phyloP scores from a whole-genome alignment of 2,329 filamentous ascomycete genomes.

The Aspergillus clavatus region DNA sequence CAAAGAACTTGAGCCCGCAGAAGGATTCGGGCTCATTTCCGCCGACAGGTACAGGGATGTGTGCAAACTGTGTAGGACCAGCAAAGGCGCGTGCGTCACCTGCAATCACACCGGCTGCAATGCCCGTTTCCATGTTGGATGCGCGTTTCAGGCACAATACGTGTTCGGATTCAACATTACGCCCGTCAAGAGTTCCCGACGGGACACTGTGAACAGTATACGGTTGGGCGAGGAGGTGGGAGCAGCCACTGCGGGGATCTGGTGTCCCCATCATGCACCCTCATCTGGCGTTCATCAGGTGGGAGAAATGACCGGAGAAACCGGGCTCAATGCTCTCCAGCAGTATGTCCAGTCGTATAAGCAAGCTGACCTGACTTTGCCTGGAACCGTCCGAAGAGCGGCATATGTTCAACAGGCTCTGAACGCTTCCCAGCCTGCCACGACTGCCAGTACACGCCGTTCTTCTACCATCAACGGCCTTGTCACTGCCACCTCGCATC shows the following conservation, averaged over 20 bases:
- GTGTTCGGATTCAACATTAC: slow-evolving; percentile 84
- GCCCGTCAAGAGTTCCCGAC: slow-evolving; percentile 81
- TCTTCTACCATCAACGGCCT: slow-evolving; percentile 50
- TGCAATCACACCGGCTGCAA: slow-evolving; percentile 60
- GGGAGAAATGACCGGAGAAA: slow-evolving; percentile 66
- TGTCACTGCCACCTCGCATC: slow-evolving; percentile 4
- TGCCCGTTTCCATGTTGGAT: slow-evolving; percentile 74
- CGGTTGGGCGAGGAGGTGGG: slow-evolving; percentile 77
- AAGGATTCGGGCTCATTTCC: slow-evolving; percentile 82
- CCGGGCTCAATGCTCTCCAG: slow-evolving; percentile 75
- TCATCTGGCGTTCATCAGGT: slow-evolving; percentile 73
- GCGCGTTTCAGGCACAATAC: slow-evolving; percentile 79
- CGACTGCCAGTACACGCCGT: slow-evolving; percentile 46
- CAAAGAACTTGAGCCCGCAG: slow-evolving; percentile 73
- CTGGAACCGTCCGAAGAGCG: slow-evolving; percentile 88
- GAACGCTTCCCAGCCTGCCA: slow-evolving; percentile 27
- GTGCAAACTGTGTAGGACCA: slow-evolving; percentile 79
- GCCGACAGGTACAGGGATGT: slow-evolving; percentile 66
- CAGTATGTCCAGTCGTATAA: slow-evolving; percentile 87
- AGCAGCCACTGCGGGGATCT: slow-evolving; percentile 76
- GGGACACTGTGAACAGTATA: slow-evolving; percentile 74
- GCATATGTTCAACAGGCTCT: slow-evolving; percentile 55
- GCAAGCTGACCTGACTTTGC: slow-evolving; percentile 84
- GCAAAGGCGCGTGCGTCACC: slow-evolving; percentile 69
- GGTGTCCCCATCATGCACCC: slow-evolving; percentile 83